These are phyloP conservation scores for Anthoceros angustus DNA, from an alignment of 225 moss, liverwort and hornwort genomes.

Conservation along the genomic window DNA sequence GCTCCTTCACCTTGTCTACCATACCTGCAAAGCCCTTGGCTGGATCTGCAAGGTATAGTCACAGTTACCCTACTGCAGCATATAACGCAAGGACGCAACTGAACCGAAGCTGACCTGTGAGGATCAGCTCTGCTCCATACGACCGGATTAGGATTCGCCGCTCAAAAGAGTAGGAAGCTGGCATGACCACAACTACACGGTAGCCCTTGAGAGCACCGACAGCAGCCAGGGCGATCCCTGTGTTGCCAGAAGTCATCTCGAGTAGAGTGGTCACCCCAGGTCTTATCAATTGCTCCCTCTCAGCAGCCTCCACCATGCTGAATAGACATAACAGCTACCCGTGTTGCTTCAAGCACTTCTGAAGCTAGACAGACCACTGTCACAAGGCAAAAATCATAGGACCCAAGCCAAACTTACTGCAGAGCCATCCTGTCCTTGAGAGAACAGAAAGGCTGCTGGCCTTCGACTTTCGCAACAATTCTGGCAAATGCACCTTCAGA, in stretches of 20 bases:
- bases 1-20: conserved; percentile 28
- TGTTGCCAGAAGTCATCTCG: conserved; percentile 31
- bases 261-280: conserved; percentile 24
- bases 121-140: conserved; percentile 21
- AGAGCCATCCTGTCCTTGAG: conserved; percentile 20
- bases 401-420: neutral
- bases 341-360: neutral
- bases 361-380: neutral
- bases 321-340: neutral
- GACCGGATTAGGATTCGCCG: conserved; percentile 29
- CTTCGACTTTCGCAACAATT: conserved; percentile 26
- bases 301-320: conserved; percentile 28
- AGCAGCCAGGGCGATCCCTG: conserved; percentile 29
- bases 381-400: neutral
- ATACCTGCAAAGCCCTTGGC: conserved; percentile 27
- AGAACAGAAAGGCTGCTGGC: conserved; percentile 23
- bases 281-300: conserved; percentile 21
- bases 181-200: conserved; percentile 27
- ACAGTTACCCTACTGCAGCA: too few species aligned
- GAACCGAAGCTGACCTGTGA: neutral
- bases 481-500: conserved; percentile 17
- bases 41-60: conserved; percentile 18
- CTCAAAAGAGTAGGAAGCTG: conserved; percentile 24
- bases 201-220: conserved; percentile 25
- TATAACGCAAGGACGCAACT: too few species aligned